Evolutionary conservation across 2,329 filamentous ascomycete genomes (phyloP).

Genomic region (Sporothrix sp.): DNA sequence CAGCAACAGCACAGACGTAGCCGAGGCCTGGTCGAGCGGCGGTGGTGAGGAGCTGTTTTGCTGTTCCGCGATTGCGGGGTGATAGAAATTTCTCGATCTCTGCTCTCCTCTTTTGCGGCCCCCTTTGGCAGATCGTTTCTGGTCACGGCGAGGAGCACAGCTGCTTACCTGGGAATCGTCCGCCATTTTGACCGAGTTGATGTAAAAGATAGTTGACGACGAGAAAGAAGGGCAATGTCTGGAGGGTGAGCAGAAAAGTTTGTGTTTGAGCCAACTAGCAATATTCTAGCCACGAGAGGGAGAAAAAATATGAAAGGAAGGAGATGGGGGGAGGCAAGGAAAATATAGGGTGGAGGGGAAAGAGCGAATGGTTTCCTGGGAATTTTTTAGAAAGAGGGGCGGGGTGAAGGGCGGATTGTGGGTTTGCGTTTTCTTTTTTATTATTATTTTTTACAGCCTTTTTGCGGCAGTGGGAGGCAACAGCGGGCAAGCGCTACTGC

Average conservation of each 20-base stretch:
- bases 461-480: conserved; percentile 9
- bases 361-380: conserved; percentile 14
- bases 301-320: conserved; percentile 15
- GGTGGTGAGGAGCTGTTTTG: not conserved
- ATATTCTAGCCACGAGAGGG: conserved; percentile 10
- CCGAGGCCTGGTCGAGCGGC: not conserved
- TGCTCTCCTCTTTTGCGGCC: conserved; percentile 24
- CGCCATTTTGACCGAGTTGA: conserved; percentile 46
- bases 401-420: conserved; percentile 7
- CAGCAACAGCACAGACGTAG: too few species aligned
- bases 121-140: conserved; percentile 20
- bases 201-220: conserved; percentile 19
- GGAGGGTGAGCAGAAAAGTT: conserved; percentile 18
- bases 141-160: conserved; percentile 15
- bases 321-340: conserved; percentile 17
- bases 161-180: conserved; percentile 46
- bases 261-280: conserved; percentile 13
- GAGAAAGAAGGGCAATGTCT: conserved; percentile 25
- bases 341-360: conserved; percentile 18
- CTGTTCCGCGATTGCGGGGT: conserved; percentile 36
- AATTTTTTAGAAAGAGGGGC: conserved; percentile 15
- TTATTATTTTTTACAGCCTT: conserved; percentile 7
- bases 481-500: not conserved
- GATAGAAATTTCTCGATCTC: conserved; percentile 30
- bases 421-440: conserved; percentile 8